phyloP scores from a whole-genome alignment of 768 basidiomycete genomes.

The Leccinum variicolor region DNA sequence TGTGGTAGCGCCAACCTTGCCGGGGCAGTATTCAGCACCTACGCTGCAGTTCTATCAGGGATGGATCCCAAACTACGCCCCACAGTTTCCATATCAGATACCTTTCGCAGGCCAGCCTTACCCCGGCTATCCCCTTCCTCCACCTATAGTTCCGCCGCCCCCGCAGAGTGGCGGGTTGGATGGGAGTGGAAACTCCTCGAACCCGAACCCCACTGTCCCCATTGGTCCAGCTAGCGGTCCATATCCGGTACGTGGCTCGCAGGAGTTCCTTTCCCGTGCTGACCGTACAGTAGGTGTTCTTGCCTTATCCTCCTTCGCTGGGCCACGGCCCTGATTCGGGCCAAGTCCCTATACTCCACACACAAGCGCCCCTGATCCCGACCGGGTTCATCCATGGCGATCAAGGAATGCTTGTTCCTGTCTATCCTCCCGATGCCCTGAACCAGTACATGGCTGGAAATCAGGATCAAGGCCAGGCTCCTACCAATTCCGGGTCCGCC shows the following conservation, averaged over 20 bases:
- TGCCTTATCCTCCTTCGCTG: conserved; percentile 45
- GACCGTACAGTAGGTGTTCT: conserved; percentile 38
- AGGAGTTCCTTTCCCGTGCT: conserved; percentile 3
- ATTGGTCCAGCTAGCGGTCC: conserved; percentile 39
- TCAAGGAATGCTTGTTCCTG: conserved; percentile 66
- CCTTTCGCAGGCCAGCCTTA: conserved; percentile 46
- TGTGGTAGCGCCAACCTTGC: conserved; percentile 14
- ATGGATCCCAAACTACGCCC: conserved; percentile 54
- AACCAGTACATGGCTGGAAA: conserved; percentile 62
- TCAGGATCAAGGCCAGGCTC: conserved; percentile 26
- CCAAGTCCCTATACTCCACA: conserved; percentile 12
- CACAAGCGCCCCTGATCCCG: conserved; percentile 57
- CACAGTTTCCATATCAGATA: conserved; percentile 49
- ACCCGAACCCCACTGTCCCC: conserved; percentile 24
- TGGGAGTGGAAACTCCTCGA: conserved; percentile 31
- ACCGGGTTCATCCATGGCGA: conserved; percentile 72
- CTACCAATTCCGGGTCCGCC: conserved; percentile 18
- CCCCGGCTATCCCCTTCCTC: conserved; percentile 41
- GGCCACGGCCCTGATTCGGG: conserved; percentile 30
- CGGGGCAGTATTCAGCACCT: conserved; percentile 37
- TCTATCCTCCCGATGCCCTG: conserved; percentile 68
- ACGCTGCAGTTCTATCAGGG: conserved; percentile 47
- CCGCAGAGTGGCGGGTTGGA: conserved; percentile 37
- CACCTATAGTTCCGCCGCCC: conserved; percentile 22
- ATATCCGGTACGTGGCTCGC: conserved; percentile 43